Evolutionary conservation across 192 early-diverging fungal species (phyloP).

Genomic region (Podila epicladia): DNA sequence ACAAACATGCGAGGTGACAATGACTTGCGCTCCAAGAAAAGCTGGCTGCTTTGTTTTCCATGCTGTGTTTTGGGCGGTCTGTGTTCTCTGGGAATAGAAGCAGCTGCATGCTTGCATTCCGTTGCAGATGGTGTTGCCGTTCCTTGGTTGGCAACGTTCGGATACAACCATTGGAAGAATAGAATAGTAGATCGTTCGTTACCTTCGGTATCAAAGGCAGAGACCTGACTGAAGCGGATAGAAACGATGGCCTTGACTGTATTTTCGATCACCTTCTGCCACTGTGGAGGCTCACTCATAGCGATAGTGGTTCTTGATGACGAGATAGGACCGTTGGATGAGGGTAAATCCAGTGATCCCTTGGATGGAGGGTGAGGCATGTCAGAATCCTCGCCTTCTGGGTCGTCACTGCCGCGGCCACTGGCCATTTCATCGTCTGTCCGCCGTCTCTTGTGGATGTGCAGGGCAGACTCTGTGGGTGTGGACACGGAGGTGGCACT

Average conservation of each 20-base stretch:
- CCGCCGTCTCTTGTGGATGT: slow-evolving; percentile 50
- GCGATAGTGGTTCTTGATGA: slow-evolving; percentile 18
- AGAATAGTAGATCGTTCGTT: not conserved
- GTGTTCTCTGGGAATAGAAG: too few species aligned
- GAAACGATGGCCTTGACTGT: slow-evolving; percentile 79
- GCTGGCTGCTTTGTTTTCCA: too few species aligned
- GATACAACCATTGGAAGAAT: too few species aligned
- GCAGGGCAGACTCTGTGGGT: slow-evolving; percentile 39
- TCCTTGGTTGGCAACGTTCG: too few species aligned
- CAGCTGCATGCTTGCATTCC: too few species aligned
- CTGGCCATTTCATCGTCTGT: slow-evolving; percentile 30
- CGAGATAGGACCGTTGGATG: slow-evolving; percentile 5
- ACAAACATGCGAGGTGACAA: too few species aligned
- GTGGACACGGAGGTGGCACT: slow-evolving; percentile 47
- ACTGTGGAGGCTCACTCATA: slow-evolving; percentile 63
- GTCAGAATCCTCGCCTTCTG: slow-evolving; percentile 32
- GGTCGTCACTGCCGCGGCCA: slow-evolving; percentile 30
- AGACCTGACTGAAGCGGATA: slow-evolving; percentile 78
- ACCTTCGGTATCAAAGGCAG: slow-evolving; percentile 84
- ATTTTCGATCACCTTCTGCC: slow-evolving; percentile 76
- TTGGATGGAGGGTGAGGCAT: not conserved
- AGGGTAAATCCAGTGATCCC: not conserved
- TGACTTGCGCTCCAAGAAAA: too few species aligned
- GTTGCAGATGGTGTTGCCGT: too few species aligned
- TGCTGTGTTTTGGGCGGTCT: too few species aligned